phyloP scores from a whole-genome alignment of 805 yeast species.

The Candida berthetii region DNA sequence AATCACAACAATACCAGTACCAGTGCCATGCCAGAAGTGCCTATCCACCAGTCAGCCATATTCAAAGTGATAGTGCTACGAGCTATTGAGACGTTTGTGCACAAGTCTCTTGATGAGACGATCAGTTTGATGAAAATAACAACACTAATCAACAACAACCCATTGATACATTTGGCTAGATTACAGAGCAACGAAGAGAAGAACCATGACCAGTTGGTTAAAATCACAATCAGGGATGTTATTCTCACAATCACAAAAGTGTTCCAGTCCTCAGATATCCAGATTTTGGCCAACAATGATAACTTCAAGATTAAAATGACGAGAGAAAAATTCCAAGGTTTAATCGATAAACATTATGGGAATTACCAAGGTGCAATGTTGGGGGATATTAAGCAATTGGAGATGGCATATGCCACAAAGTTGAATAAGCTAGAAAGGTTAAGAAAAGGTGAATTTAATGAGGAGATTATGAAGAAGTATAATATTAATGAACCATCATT shows the following conservation, averaged over 20 bases:
- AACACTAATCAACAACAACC: slow-evolving; percentile 13
- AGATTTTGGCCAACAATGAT: slow-evolving; percentile 15
- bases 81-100: slow-evolving; percentile 18
- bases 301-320: slow-evolving; percentile 15
- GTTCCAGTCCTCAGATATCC: slow-evolving; percentile 15
- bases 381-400: slow-evolving; percentile 8
- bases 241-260: slow-evolving; percentile 17
- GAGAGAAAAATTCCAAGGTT: slow-evolving; percentile 12
- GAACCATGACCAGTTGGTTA: background rate
- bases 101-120: slow-evolving; percentile 15
- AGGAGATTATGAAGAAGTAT: slow-evolving; percentile 9
- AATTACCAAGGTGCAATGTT: slow-evolving; percentile 6
- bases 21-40: background rate
- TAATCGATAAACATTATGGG: slow-evolving; percentile 5
- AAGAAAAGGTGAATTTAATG: slow-evolving; percentile 16
- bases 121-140: slow-evolving; percentile 16
- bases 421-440: slow-evolving; percentile 9
- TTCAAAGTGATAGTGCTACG: slow-evolving; percentile 18
- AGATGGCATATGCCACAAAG: slow-evolving; percentile 6
- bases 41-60: slow-evolving; percentile 1
- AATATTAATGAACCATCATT: slow-evolving; percentile 1
- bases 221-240: slow-evolving; percentile 15
- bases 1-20: no score
- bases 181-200: slow-evolving; percentile 4
- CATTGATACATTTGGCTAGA: slow-evolving; percentile 8